phyloP scores from a whole-genome alignment of 2,329 filamentous ascomycete genomes.

The Scorias spongiosa region DNA sequence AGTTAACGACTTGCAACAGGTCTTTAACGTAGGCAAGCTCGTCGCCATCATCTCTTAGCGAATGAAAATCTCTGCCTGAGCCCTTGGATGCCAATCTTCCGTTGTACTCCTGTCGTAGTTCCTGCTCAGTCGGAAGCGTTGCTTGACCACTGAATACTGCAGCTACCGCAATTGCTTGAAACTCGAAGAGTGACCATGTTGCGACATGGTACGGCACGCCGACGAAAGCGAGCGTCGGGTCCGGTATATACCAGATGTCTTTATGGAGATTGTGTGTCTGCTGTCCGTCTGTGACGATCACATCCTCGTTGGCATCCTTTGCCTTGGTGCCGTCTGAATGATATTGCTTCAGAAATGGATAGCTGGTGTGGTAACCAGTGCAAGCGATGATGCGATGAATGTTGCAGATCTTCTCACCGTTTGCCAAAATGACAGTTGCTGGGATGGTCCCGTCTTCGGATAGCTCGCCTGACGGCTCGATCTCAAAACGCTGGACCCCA shows the following conservation, averaged over 20 bases:
- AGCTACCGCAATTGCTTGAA: constrained; percentile 48
- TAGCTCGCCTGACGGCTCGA: constrained; percentile 6
- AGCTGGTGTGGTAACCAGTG: constrained; percentile 53
- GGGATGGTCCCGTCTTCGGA: constrained; percentile 27
- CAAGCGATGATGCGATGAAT: constrained; percentile 50
- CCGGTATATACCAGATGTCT: constrained; percentile 56
- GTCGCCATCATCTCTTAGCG: constrained; percentile 21
- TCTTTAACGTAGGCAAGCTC: constrained; percentile 27
- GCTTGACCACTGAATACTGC: constrained; percentile 40
- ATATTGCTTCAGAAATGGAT: constrained; percentile 45
- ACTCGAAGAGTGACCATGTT: constrained; percentile 56
- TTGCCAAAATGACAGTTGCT: constrained; percentile 35
- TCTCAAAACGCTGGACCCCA: constrained; percentile 33
- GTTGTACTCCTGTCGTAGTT: constrained; percentile 29
- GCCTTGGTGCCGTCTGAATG: constrained; percentile 30
- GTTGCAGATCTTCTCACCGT: constrained; percentile 36
- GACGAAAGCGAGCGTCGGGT: constrained; percentile 47
- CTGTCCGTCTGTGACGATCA: constrained; percentile 49
- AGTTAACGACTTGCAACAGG: constrained; percentile 25
- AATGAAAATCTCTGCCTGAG: constrained; percentile 30
- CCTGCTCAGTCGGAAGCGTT: constrained; percentile 28
- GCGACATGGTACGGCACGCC: constrained; percentile 51
- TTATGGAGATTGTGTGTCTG: constrained; percentile 52
- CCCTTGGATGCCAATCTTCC: constrained; percentile 23
- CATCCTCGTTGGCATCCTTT: constrained; percentile 34